Evolutionary conservation across 352 stramenopile genomes (phyloP).

Genomic region (Pythium guiyangense): DNA sequence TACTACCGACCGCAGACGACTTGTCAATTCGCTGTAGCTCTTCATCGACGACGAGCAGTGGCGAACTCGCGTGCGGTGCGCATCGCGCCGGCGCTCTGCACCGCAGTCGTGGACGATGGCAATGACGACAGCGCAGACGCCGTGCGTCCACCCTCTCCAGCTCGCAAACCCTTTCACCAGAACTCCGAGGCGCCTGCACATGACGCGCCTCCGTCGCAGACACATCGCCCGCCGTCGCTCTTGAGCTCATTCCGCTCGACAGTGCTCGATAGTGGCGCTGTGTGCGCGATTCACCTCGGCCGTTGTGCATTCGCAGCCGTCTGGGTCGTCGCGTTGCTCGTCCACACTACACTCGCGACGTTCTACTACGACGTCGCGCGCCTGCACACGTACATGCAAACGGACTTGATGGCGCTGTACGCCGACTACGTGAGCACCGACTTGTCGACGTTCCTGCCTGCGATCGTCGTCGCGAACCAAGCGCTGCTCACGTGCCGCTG

Average conservation of each 20-base stretch:
- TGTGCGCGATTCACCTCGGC: slow-evolving; percentile 1
- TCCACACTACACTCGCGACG: slow-evolving; percentile 2
- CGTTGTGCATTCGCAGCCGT: background rate
- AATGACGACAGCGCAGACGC: too few relatives aligned
- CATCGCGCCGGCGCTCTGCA: too few relatives aligned
- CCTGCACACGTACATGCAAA: slow-evolving; percentile 3
- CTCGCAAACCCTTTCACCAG: too few relatives aligned
- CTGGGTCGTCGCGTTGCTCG: background rate
- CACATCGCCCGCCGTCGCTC: background rate
- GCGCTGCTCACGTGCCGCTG: background rate
- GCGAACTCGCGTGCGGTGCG: too few relatives aligned
- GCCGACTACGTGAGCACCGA: slow-evolving; percentile 1
- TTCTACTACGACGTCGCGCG: slow-evolving; percentile 8
- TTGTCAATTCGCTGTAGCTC: too few relatives aligned
- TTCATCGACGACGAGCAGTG: too few relatives aligned
- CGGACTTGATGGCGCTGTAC: background rate
- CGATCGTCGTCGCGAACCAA: slow-evolving; percentile 1
- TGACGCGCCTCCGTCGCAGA: too few relatives aligned
- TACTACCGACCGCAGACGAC: too few relatives aligned
- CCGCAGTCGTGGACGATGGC: too few relatives aligned
- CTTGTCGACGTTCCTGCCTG: background rate
- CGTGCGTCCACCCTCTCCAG: too few relatives aligned
- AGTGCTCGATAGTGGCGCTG: background rate
- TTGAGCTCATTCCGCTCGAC: background rate
- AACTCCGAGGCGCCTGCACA: too few relatives aligned